phyloP scores from a whole-genome alignment of 2,329 filamentous ascomycete genomes.

The Cladosporium austrohemisphaericum region DNA sequence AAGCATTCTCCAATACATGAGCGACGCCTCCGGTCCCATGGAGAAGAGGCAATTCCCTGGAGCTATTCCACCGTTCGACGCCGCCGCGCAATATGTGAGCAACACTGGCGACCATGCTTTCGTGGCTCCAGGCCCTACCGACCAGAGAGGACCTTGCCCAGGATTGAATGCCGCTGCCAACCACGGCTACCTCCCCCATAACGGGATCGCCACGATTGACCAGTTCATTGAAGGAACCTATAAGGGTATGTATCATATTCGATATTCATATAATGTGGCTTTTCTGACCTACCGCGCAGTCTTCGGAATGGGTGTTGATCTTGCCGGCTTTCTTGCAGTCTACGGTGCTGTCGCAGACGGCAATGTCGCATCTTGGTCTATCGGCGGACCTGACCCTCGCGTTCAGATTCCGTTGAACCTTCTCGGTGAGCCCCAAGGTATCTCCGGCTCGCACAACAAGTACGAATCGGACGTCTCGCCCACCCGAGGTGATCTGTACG shows the following conservation, averaged over 20 bases:
- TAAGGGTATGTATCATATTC: constrained; percentile 12
- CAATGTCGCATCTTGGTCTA: constrained; percentile 26
- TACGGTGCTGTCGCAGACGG: constrained; percentile 35
- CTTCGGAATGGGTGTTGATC: constrained; percentile 31
- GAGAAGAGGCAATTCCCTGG: constrained; percentile 20
- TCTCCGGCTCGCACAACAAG: constrained; percentile 27
- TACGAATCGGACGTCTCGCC: constrained; percentile 36
- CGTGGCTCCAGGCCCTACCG: constrained; percentile 26
- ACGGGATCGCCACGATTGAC: constrained; percentile 33
- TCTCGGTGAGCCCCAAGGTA: constrained; percentile 21
- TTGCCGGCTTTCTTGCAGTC: constrained; percentile 31
- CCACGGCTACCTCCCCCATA: constrained; percentile 32
- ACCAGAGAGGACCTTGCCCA: constrained; percentile 33
- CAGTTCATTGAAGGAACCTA: constrained; percentile 31
- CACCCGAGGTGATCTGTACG: constrained; percentile 31
- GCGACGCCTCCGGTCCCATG: no score
- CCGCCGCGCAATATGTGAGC: constrained; percentile 29
- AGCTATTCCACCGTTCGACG: constrained; percentile 31
- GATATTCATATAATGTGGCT: neutral
- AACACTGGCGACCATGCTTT: constrained; percentile 22
- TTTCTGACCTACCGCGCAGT: neutral
- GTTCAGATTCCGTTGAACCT: neutral
- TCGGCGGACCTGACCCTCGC: constrained; percentile 22
- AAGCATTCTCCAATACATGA: constrained; percentile 21
- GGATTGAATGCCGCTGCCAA: constrained; percentile 35